These are phyloP conservation scores for Lophiostoma macrostomum DNA, from an alignment of 495 filamentous ascomycete genomes.

Conservation along the genomic window DNA sequence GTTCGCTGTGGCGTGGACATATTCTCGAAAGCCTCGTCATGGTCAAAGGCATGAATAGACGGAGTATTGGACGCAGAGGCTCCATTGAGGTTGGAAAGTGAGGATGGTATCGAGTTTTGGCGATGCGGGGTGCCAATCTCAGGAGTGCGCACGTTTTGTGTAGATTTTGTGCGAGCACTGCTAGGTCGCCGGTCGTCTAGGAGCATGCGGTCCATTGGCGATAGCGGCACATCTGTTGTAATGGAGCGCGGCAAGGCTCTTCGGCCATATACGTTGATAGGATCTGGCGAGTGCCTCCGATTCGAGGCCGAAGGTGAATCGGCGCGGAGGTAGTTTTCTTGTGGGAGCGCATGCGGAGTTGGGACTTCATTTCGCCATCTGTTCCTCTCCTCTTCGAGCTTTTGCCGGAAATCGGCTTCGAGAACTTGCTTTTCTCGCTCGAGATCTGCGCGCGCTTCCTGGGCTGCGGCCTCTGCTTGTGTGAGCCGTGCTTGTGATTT, in stretches of 20 bases:
- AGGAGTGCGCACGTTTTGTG: constrained; percentile 39
- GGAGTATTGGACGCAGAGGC: constrained; percentile 45
- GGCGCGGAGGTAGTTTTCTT: constrained; percentile 22
- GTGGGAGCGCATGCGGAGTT: background rate
- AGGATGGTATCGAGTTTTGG: constrained; percentile 38
- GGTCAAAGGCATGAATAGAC: constrained; percentile 55
- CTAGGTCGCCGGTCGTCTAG: constrained; percentile 36
- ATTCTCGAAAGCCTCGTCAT: constrained; percentile 66
- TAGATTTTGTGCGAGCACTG: constrained; percentile 50
- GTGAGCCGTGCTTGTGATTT: constrained; percentile 60
- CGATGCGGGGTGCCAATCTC: constrained; percentile 35
- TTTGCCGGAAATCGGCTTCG: constrained; percentile 59
- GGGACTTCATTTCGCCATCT: constrained; percentile 66
- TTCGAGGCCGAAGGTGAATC: constrained; percentile 32
- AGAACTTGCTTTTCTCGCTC: constrained; percentile 66
- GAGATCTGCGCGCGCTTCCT: constrained; percentile 58
- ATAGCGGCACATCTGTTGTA: constrained; percentile 27
- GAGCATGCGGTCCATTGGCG: constrained; percentile 31
- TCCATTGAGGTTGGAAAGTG: constrained; percentile 30
- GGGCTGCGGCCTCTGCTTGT: constrained; percentile 61
- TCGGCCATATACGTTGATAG: constrained; percentile 25
- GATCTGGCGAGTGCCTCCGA: constrained; percentile 31
- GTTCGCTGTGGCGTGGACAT: constrained; percentile 67
- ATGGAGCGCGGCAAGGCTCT: constrained; percentile 26
- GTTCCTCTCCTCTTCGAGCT: constrained; percentile 67